Conservation (phyloP, 148 eudicot genomes). For the Hydrangea macrophylla region DNA sequence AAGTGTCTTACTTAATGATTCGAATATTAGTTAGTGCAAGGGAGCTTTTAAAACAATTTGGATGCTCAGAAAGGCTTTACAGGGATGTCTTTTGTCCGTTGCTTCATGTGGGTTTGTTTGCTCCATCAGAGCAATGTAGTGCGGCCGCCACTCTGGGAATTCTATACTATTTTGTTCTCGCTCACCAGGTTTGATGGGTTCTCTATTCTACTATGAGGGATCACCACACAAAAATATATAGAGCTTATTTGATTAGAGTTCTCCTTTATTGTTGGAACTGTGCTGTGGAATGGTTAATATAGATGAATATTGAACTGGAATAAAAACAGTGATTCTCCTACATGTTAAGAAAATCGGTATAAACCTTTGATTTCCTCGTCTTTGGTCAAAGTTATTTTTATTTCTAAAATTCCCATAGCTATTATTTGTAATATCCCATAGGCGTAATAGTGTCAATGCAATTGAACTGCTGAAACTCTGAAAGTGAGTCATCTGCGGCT, state of each 20-base stretch:
- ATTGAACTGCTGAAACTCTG: conserved; percentile 5
- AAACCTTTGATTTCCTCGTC: background rate
- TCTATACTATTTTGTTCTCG: conserved; percentile 54
- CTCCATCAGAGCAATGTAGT: conserved; percentile 78
- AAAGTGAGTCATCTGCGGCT: background rate
- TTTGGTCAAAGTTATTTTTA: too few relatives aligned
- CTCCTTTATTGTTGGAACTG: background rate
- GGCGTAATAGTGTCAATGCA: background rate
- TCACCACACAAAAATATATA: background rate
- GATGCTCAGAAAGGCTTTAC: conserved; percentile 65
- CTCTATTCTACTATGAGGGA: background rate
- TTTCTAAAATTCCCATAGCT: too few relatives aligned
- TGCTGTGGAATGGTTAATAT: background rate
- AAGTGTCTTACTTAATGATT: conserved; percentile 14
- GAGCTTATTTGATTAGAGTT: background rate
- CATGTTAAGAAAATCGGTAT: background rate
- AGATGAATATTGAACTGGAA: background rate
- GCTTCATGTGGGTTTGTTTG: conserved; percentile 69
- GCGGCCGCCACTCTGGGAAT: conserved; percentile 76
- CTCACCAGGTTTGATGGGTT: conserved; percentile 60
- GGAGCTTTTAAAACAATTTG: conserved; percentile 69
- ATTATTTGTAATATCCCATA: background rate
- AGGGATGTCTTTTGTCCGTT: conserved; percentile 50
- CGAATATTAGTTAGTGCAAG: conserved; percentile 70
- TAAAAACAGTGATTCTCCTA: background rate